Evolutionary conservation across 495 filamentous ascomycete species (phyloP).

Genomic region (Pyrenopolyporus hunteri): DNA sequence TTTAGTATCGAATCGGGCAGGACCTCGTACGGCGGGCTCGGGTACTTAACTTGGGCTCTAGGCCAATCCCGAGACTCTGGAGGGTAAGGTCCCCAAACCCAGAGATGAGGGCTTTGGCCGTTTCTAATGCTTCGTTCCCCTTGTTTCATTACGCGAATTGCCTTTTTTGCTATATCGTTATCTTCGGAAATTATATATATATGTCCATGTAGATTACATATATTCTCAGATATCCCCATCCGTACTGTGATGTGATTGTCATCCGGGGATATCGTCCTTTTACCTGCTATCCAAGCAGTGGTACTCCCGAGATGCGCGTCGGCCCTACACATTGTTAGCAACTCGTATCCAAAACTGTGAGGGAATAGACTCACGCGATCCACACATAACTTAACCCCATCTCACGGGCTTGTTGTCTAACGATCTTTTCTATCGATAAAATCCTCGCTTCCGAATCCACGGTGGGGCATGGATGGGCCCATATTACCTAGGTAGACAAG

Average conservation of each 20-base stretch:
- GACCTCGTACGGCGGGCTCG: constrained; percentile 6
- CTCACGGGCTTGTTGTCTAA: background rate
- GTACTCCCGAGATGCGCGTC: constrained; percentile 4
- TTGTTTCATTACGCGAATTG: constrained; percentile 1
- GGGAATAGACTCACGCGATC: constrained; percentile 8
- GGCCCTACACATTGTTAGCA: constrained; percentile 3
- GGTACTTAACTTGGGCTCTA: background rate
- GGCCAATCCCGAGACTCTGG: constrained; percentile 2
- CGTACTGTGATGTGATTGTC: constrained; percentile 21
- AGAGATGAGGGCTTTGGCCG: constrained; percentile 20
- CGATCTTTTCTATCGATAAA: background rate
- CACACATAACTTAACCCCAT: constrained; percentile 7
- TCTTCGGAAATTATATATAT: constrained; percentile 9
- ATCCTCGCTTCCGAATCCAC: background rate
- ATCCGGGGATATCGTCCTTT: background rate
- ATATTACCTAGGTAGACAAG: constrained; percentile 1
- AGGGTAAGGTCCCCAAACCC: constrained; percentile 22
- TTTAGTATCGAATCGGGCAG: constrained; percentile 3
- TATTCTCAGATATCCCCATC: constrained; percentile 4
- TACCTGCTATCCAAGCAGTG: background rate
- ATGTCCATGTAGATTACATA: constrained; percentile 18
- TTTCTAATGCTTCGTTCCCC: constrained; percentile 9
- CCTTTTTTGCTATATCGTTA: background rate
- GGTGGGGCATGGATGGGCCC: background rate
- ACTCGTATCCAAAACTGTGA: background rate